Evolutionary conservation across 768 basidiomycete species (phyloP), one percentile per base, ranked within the genome.

Genomic region (Naganishia vaughanmartiniae): DNA sequence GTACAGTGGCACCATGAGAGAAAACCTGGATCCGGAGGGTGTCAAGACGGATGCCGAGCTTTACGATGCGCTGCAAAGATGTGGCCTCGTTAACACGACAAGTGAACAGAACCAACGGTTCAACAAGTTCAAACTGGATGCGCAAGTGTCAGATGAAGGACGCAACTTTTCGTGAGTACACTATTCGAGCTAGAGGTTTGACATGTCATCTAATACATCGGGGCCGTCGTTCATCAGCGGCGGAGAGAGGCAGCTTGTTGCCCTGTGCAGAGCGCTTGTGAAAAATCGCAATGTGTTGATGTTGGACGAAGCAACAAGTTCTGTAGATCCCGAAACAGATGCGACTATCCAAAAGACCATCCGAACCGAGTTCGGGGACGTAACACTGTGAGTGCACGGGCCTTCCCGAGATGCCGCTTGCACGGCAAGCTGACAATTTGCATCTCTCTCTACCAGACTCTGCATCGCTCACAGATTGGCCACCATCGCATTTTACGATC

Each of bases 161-260:
- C 83, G 83, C 30, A 94, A 94, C 77, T 76, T 94, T 72, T 90
- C 89, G 88, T 92, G 42, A 80, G 79, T 45, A 90, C 89, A 11
- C 83, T 95, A 33, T 89, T 95, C 26, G 91, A 90, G 2, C 85
- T 95, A 33, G 94, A 93, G 39, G 94, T 93, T 0, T 81, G 95
- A 28, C 92, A 94, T 36, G 90, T 92, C 75, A 86, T 92, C 77
- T 85, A 89, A 14, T 89, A 75, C 58, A 75, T 80, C n/a, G 70
- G 81, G 21, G 76, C 95, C 54, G 84, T 97, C 17, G 93, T 77
- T 93, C 93, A 71, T 84, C 56, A 87, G 86, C 70, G 87, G 86
- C 0, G 88, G 88, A 15, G 88, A 89, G 78, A 86, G 86, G 69
- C 88, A 89, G 73, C 81, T 89, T 7, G 90, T 88, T 14, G 87